Base-by-base conservation (phyloP, 768 basidiomycete species). In the Thelephora ganbajun region DNA sequence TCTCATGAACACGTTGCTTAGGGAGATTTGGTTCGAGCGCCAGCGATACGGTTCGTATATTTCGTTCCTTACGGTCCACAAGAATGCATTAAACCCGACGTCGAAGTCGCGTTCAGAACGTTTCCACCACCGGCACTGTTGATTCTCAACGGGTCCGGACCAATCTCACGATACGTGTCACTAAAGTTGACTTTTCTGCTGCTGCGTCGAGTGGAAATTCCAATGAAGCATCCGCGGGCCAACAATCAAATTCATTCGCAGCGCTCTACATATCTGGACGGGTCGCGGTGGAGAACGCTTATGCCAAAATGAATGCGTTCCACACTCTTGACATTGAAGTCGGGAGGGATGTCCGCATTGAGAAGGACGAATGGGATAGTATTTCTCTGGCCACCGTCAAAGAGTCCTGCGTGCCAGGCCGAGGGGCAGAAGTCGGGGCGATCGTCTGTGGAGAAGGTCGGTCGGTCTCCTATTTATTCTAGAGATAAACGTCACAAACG, bases 301-400 rank as follows among this genome's bases (percentile, higher is more conserved):
- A 91, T 61, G 96, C 96, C 41, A 85, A 83, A 60, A 70, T 97
- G 58, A 93, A 94, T 1, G 90, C 93, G 19, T 91, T 76, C 60
- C 96, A 99, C 61, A 98, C 96, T 1, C 72, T 99, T 14, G 94
- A 96, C 57, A 70, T 99, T 42, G 96, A 97, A 60, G 71, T 78
- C 5, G 91, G 96, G 63, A 75, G 93, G 5, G 83, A 97, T 61
- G 78, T 99, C 45, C 76, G 88, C 41, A 81, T 99, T 51, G 83
- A 87, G 61, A 99, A 96, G 34, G 77, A 83, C 47, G 87, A 86
- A 13, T 99, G 96, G 96, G 96, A 99, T 58, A 89, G 85, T 50
- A 67, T 99, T 45, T 84, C 92, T 1, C 61, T 83, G 12, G 73
- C 78, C 23, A 72, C 94, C 16, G 77, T 99, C 0, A 72, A 86